A percentile compares a stretch with the other conserved stretches of the same genome.
phyloP scores from a whole-genome alignment of 257 asterid species.

The Fraxinus pennsylvanica region DNA sequence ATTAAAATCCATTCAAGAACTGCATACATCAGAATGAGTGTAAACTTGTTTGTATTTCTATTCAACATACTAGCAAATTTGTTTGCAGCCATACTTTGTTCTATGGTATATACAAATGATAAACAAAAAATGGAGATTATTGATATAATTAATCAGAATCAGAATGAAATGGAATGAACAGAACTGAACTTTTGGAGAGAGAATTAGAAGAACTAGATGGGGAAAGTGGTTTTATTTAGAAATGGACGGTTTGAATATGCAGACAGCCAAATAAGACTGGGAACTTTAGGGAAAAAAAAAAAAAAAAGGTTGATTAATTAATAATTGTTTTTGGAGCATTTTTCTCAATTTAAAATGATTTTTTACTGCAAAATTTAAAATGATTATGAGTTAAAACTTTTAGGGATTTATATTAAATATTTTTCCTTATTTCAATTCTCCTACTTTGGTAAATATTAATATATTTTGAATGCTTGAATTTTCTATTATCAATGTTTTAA shows the following conservation, averaged over 20 bases:
- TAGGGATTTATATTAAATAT: not conserved
- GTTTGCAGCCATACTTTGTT: conserved; percentile 47
- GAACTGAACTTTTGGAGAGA: conserved; percentile 23
- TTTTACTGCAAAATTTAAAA: no score
- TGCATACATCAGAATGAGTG: conserved; percentile 72
- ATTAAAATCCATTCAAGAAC: conserved; percentile 85
- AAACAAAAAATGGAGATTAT: not conserved
- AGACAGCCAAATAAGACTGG: conserved; percentile 36
- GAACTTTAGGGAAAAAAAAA: conserved; percentile 16
- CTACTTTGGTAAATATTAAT: not conserved
- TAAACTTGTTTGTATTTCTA: conserved; percentile 66
- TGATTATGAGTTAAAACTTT: no score
- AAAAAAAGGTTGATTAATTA: not conserved
- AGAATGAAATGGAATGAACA: not conserved
- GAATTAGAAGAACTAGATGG: conserved; percentile 11
- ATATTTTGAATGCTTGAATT: not conserved
- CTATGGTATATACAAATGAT: conserved; percentile 36
- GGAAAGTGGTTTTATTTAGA: conserved; percentile 28
- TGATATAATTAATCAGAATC: not conserved
- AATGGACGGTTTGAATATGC: conserved; percentile 30
- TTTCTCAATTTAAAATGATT: not conserved
- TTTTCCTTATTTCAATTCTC: not conserved
- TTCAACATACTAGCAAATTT: conserved; percentile 82
- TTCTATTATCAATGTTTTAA: no score
- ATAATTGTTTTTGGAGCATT: conserved; percentile 16